phyloP scores from a whole-genome alignment of 306 rosid genomes.

The Trifolium subterraneum region DNA sequence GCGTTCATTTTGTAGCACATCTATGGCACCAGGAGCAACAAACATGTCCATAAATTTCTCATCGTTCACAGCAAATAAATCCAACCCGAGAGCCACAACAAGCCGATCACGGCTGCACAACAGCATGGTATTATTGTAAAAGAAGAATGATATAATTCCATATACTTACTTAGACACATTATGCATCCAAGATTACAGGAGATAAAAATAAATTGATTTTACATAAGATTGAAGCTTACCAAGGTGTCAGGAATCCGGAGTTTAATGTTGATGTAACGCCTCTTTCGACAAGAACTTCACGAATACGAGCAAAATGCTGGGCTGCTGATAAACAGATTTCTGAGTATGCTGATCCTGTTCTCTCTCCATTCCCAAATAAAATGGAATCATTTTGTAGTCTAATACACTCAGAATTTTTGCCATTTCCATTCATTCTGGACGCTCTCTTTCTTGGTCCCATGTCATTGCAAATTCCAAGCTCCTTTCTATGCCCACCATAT shows the following conservation, averaged over 20 bases:
- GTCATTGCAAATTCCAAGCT: constrained; percentile 68
- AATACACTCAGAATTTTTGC: constrained; percentile 51
- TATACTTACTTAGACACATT: constrained; percentile 8
- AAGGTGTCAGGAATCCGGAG: constrained; percentile 93
- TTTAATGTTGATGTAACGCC: constrained; percentile 84
- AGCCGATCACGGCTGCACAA: constrained; percentile 80
- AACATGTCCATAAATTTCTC: constrained; percentile 97
- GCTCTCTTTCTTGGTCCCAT: constrained; percentile 70
- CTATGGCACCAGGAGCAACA: constrained; percentile 89
- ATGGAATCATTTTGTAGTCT: constrained; percentile 60
- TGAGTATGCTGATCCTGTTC: constrained; percentile 74
- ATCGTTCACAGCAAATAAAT: constrained; percentile 90
- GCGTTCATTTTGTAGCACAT: constrained; percentile 64
- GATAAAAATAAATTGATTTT: background rate
- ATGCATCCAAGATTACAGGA: background rate
- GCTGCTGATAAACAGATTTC: constrained; percentile 86
- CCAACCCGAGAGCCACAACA: constrained; percentile 80
- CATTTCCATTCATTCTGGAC: constrained; percentile 67
- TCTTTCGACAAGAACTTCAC: constrained; percentile 91
- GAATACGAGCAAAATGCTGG: constrained; percentile 80
- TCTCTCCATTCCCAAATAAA: constrained; percentile 66
- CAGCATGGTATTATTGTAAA: background rate
- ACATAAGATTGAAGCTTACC: constrained; percentile 59
- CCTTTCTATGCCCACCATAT: constrained; percentile 61
- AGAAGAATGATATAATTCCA: constrained; percentile 16